These are phyloP conservation scores for Cyclotella baltica DNA, from an alignment of 108 stramenopile genomes.

Conservation along the genomic window DNA sequence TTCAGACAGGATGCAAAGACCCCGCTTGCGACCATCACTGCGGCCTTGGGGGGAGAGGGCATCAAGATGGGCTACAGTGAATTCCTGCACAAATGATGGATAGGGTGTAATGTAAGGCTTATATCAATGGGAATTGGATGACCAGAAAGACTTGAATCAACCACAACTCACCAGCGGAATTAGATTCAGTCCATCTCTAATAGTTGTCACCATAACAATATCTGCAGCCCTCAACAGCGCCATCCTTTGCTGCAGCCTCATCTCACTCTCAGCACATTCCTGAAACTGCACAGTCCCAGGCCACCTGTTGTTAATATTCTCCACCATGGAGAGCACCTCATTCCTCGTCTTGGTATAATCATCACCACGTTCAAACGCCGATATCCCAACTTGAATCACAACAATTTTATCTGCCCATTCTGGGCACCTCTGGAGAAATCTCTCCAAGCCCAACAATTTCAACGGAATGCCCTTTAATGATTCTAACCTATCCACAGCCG, in stretches of 20 bases:
- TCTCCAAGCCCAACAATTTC: conserved; percentile 95
- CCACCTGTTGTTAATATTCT: conserved; percentile 85
- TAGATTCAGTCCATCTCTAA: conserved; percentile 97
- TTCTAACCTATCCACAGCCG: conserved; percentile 95
- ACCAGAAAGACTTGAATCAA: conserved; percentile 31
- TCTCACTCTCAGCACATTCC: conserved; percentile 80
- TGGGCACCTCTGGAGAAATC: conserved; percentile 89
- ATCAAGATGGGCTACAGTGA: conserved; percentile 95
- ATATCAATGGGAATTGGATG: conserved; percentile 38
- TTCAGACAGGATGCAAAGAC: conserved; percentile 88
- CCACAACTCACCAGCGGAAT: conserved; percentile 86
- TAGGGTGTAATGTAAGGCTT: conserved; percentile 10
- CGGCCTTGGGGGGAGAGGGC: conserved; percentile 77
- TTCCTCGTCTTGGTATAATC: conserved; percentile 85
- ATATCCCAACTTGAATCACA: conserved; percentile 94
- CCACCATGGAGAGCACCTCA: conserved; percentile 84
- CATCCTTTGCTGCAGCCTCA: conserved; percentile 86
- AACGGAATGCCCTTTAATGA: conserved; percentile 96
- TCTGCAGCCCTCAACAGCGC: conserved; percentile 88
- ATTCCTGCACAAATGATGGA: conserved; percentile 62
- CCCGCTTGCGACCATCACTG: conserved; percentile 86
- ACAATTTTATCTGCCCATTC: conserved; percentile 93
- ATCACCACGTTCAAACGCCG: conserved; percentile 85
- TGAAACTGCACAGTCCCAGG: conserved; percentile 91
- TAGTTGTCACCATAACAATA: conserved; percentile 90